Conservation (phyloP, 768 basidiomycete species). For the Boletus vinaceobasis region DNA sequence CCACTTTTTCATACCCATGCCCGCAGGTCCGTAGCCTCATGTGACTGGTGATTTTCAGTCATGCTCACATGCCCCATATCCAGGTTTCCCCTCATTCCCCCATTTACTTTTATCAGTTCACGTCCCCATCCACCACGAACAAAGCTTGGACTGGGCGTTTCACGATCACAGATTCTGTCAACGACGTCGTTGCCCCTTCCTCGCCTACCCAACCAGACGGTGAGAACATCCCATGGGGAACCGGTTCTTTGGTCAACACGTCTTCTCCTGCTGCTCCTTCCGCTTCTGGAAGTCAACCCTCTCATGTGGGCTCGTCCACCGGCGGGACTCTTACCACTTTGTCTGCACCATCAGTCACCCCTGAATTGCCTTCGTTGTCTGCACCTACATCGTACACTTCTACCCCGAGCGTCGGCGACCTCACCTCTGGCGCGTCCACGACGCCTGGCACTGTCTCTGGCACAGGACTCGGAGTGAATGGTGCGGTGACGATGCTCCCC, state of each 20-base stretch:
- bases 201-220: constrained; percentile 53
- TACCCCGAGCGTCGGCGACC: neutral
- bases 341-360: neutral
- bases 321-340: neutral
- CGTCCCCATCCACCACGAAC: constrained; percentile 37
- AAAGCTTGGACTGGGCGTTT: constrained; percentile 74
- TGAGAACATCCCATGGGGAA: constrained; percentile 60
- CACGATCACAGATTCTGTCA: constrained; percentile 56
- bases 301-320: constrained; percentile 5
- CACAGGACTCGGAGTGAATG: constrained; percentile 4
- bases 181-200: constrained; percentile 44
- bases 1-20: constrained; percentile 55
- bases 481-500: constrained; percentile 2
- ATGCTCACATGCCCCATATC: neutral
- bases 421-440: neutral
- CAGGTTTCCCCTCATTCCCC: constrained; percentile 62
- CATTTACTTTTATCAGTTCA: constrained; percentile 83
- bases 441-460: neutral
- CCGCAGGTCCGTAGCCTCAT: constrained; percentile 48
- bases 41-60: neutral
- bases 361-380: no score
- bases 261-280: constrained; percentile 35
- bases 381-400: neutral
- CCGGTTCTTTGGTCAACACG: constrained; percentile 49
- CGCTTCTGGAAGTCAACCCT: constrained; percentile 4